These are phyloP conservation scores for Phaeolepiota aurea DNA, from an alignment of 768 basidiomycete species.

Conservation along the genomic window DNA sequence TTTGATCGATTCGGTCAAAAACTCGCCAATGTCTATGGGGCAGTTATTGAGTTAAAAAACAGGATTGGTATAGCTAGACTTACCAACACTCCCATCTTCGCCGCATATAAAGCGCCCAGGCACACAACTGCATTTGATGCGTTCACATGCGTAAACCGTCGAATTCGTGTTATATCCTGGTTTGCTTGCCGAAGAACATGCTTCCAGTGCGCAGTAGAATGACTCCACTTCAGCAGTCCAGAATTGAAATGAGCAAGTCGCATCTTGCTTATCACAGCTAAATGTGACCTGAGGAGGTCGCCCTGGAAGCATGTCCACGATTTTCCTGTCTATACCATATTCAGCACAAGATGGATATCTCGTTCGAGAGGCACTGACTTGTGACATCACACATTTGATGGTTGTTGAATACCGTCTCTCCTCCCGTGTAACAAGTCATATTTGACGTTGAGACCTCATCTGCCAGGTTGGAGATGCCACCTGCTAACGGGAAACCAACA, in stretches of 20 bases:
- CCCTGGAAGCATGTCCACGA: conserved; percentile 83
- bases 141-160: conserved; percentile 74
- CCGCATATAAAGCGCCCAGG: conserved; percentile 93
- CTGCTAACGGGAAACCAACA: conserved; percentile 59
- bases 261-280: conserved; percentile 60
- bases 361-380: conserved; percentile 47
- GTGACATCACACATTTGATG: conserved; percentile 99
- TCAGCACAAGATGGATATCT: not conserved
- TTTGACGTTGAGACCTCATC: conserved; percentile 13
- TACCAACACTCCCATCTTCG: conserved; percentile 88
- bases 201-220: conserved; percentile 85
- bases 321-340: conserved; percentile 72
- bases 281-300: conserved; percentile 96
- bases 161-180: conserved; percentile 57
- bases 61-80: too few relatives aligned
- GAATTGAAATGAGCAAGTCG: conserved; percentile 90
- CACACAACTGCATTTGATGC: conserved; percentile 88
- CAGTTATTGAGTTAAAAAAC: too few relatives aligned
- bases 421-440: conserved; percentile 93
- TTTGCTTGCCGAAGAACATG: conserved; percentile 45
- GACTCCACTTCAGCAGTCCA: conserved; percentile 95
- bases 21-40: conserved; percentile 95
- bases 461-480: conserved; percentile 13
- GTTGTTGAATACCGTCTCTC: conserved; percentile 88
- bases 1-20: conserved; percentile 80